Evolutionary conservation across 2,329 filamentous ascomycete species (phyloP), one percentile per base, ranked within the genome.

Genomic region (Stachybotrys chartarum): DNA sequence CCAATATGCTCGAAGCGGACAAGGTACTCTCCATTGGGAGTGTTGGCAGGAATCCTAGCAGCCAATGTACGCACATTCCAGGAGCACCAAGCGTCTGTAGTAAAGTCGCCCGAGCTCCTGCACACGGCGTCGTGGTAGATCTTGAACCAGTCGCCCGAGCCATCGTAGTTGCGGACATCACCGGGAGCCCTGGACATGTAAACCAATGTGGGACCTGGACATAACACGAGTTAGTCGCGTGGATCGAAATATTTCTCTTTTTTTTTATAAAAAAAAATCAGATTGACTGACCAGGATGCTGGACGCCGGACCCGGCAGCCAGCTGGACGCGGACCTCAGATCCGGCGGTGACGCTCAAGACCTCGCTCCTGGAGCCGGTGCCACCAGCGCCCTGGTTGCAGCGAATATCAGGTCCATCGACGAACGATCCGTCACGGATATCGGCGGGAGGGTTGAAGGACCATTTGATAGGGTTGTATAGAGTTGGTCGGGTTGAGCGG

Each of bases 381-480:
- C 24, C 30, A 16, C 30, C 30, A n/a, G 18, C 49, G 6, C 49
- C 49, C 30, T 51, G 49, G 49, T 51, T 51, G 49, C 49, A 51
- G 4, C 49, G 49, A 32, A 32, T 32, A 31, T 51, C 49, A 51
- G 49, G 49, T 11, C 49, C 49, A 32, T 51, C 49, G 16, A 31
- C 30, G n/a, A 10, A 31, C 8, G 49, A 51, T 5, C 49, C 49
- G n/a, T 51, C 49, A 14, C 49, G 49, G 14, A 51, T 30, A n/a
- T 51, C 49, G 11, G 49, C 18, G 14, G 49, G 24, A n/a, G 49
- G 49, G 49, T 51, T 51, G 49, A 31, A 51, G 24, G 49, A 51
- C 24, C 30, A 51, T n/a, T 51, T 51, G 49, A 51, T 51, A 31
- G 49, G 49, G 30, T 51, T 51, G 49, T 51, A 51, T 30, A 31